These are phyloP conservation scores for Scheffersomyces ergatensis DNA, from an alignment of 805 yeast genomes.

Conservation along the genomic window DNA sequence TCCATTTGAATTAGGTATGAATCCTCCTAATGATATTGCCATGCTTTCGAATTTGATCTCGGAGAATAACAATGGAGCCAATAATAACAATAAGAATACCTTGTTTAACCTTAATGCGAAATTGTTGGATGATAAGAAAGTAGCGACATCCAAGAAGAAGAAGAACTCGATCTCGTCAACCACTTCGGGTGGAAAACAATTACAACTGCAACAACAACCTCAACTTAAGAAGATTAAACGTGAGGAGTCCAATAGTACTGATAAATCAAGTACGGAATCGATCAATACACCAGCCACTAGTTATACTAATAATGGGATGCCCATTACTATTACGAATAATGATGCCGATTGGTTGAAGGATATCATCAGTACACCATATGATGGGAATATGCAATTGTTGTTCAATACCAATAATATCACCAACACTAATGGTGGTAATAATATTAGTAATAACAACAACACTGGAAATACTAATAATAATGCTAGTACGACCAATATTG, in stretches of 20 bases:
- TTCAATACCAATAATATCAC: background rate
- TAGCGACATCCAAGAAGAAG: constrained; percentile 1
- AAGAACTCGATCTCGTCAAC: background rate
- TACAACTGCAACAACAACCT: background rate
- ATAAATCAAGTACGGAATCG: background rate
- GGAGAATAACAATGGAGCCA: background rate
- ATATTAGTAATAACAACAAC: too few relatives aligned
- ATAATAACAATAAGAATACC: constrained; percentile 1
- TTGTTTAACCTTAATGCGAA: background rate
- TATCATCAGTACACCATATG: constrained; percentile 65
- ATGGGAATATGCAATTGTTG: constrained; percentile 41
- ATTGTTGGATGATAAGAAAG: background rate
- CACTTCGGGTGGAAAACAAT: background rate
- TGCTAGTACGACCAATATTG: background rate
- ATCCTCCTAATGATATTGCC: constrained; percentile 17
- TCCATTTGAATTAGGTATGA: constrained; percentile 30
- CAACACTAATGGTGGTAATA: background rate
- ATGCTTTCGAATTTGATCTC: constrained; percentile 2
- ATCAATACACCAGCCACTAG: constrained; percentile 1
- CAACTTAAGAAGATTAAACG: constrained; percentile 1
- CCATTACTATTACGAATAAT: constrained; percentile 8
- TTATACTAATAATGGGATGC: constrained; percentile 8
- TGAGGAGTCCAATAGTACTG: constrained; percentile 3
- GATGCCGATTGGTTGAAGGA: constrained; percentile 66
- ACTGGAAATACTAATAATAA: constrained; percentile 3